Evolutionary conservation across 2,329 filamentous ascomycete species (phyloP), one percentile per base, ranked within the genome.

Genomic region (Cordyceps cateniannulata): DNA sequence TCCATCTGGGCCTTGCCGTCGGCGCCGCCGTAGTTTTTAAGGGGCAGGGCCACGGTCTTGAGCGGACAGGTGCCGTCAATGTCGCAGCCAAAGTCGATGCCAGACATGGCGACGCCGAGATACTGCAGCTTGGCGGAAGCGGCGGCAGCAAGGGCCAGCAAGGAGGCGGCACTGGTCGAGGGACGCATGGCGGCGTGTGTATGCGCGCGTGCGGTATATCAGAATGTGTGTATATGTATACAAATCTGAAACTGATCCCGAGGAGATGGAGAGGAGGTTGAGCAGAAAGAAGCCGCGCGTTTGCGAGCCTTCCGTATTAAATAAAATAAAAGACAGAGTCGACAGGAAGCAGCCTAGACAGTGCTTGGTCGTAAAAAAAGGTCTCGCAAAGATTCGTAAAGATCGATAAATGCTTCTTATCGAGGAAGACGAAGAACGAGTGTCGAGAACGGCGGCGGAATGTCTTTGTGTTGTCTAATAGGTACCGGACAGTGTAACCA

Each of bases 11-110:
- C 61, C 47, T 54, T 10, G 57, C 61, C 57, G 45, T 62, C 72
- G 64, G 69, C 71, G 20, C 71, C 72, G 8, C 70, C 70, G 12
- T 69, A 65, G 20, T 65, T 62, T 7, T 63, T 67, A 14, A 75
- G 62, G 10, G 75, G 75, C 29, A 78, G 67, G 51, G 75, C 71
- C 18, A 71, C 67, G 0, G 70, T 72, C 16, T 66, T 66, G 5
- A 67, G 63, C 1, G 75, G 73, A 68, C 76, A 78, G 49, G 66
- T 71, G 61, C 76, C 77, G 72, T 79, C 72, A 55, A 77, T 79
- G 57, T 74, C 70, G 60, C 78, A 80, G 5, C 78, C 78, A 68
- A 80, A 79, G 62, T 81, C 78, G 42, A 77, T 77, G 61, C 78
- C 78, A 5, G 77, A 73, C 59, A 80, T 76, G 25, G 77, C 76